Percentiles rank a stretch among this genome's conserved stretches.
Evolutionary conservation across 1,284 basidiomycete genomes (phyloP).

Genomic region (Xerocomus amazonicus): DNA sequence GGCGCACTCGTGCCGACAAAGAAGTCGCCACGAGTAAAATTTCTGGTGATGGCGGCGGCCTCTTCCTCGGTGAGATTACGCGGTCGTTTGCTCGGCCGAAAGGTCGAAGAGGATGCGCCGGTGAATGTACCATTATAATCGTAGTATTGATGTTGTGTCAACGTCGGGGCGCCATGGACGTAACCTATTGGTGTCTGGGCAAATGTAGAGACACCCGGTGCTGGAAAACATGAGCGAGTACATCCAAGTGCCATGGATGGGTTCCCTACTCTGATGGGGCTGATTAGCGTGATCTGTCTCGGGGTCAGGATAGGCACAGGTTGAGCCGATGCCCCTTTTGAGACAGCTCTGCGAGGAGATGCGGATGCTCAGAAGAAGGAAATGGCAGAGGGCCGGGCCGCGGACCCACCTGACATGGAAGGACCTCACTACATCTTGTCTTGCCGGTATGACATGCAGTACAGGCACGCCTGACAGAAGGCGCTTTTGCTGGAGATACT

Average conservation of each 20-base stretch:
- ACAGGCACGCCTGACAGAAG: slow-evolving; percentile 72
- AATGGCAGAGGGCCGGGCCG: slow-evolving; percentile 3
- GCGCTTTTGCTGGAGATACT: slow-evolving; percentile 57
- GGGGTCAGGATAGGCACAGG: slow-evolving; percentile 74
- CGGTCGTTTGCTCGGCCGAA: slow-evolving; percentile 70
- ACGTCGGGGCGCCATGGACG: slow-evolving; percentile 45
- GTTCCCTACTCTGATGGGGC: slow-evolving; percentile 37
- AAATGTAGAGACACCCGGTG: slow-evolving; percentile 35
- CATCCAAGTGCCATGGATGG: neutral
- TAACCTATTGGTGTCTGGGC: slow-evolving; percentile 31
- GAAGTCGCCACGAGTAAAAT: slow-evolving; percentile 73
- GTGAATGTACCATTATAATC: slow-evolving; percentile 69
- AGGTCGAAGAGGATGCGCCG: slow-evolving; percentile 63
- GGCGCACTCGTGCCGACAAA: slow-evolving; percentile 73
- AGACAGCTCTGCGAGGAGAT: slow-evolving; percentile 58
- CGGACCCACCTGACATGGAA: slow-evolving; percentile 66
- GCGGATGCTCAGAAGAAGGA: slow-evolving; percentile 9
- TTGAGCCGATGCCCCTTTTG: slow-evolving; percentile 64
- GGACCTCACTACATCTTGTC: slow-evolving; percentile 71
- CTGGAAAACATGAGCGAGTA: slow-evolving; percentile 16
- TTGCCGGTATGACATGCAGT: slow-evolving; percentile 77
- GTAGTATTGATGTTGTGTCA: slow-evolving; percentile 69
- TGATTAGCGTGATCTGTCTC: slow-evolving; percentile 52
- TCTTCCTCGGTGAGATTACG: slow-evolving; percentile 75
- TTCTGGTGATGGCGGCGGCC: slow-evolving; percentile 72